Evolutionary conservation across 2,329 filamentous ascomycete species (phyloP), one percentile per base, ranked within the genome.

Genomic region (Fusarium dlaminii): DNA sequence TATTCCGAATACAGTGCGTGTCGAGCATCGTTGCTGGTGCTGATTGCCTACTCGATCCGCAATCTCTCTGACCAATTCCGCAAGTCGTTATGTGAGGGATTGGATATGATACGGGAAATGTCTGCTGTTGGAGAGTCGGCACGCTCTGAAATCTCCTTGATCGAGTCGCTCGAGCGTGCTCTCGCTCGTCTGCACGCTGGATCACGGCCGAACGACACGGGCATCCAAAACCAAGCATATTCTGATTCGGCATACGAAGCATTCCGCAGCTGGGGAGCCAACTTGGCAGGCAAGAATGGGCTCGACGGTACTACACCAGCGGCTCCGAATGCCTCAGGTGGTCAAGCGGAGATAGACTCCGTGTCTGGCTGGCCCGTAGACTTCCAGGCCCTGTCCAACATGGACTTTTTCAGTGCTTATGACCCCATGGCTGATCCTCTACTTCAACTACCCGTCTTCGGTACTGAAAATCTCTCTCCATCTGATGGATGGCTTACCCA

Each of bases 1-100:
- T 62, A 62, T 57, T 20, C 59, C 39, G 59, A 62, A 27, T 62
- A 62, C 39, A 62, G 59, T n/a, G 59, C 59, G 17, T 62, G 59
- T 45, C 49, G 59, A 11, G 59, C 59, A 45, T 62, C 59, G 20
- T 15, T 62, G 24, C 18, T 62, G 15, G 59, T 62, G 49, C 59
- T 62, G 9, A 62, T 62, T 57, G 59, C 59, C 20, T 62, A 56
- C 59, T 62, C 59, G 24, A 62, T 62, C 15, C 39, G 59, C 20
- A 62, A 57, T 11, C 24, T 62, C 39, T 62, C 59, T 22, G 59
- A 43, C 22, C 49, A 57, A 5, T 62, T 56, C 30, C 59, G 49
- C 30, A 62, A 62, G 39, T 57, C 49, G 1, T 29, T 62, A n/a
- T 57, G 39, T 30, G 49, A 43, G 4, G 59, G 59, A 1, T 9